phyloP scores from a whole-genome alignment of 176 grass and related monocot species.

The Carex pumila region DNA sequence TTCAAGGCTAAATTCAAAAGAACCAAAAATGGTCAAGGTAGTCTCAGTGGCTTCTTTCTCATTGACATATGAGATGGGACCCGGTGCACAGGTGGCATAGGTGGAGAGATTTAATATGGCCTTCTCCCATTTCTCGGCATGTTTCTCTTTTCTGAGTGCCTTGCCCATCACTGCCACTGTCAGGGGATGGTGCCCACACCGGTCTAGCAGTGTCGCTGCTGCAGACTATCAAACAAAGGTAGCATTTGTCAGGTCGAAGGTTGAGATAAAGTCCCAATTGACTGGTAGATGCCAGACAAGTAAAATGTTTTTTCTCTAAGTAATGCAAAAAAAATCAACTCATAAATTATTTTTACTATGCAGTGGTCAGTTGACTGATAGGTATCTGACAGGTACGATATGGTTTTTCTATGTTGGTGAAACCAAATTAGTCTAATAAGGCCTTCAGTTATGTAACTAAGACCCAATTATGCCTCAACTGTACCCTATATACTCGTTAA shows the following conservation, averaged over 20 bases:
- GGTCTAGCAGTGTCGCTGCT: constrained; percentile 46
- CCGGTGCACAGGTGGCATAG: constrained; percentile 63
- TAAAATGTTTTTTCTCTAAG: constrained; percentile 1
- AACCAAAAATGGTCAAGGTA: constrained; percentile 72
- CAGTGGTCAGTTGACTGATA: background rate
- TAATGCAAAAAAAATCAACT: background rate
- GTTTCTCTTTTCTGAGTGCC: constrained; percentile 72
- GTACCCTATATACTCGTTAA: background rate
- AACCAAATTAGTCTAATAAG: background rate
- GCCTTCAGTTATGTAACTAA: background rate
- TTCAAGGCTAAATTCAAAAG: constrained; percentile 86
- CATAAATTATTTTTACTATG: background rate
- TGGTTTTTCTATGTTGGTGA: background rate
- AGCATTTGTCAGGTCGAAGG: background rate
- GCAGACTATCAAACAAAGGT: constrained; percentile 24
- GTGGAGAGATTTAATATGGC: constrained; percentile 67
- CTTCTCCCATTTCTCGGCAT: constrained; percentile 65
- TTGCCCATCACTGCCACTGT: constrained; percentile 82
- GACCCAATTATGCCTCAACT: background rate
- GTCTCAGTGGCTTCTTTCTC: constrained; percentile 70
- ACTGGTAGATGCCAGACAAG: background rate
- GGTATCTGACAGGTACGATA: background rate
- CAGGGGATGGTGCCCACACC: constrained; percentile 71
- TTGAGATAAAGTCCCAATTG: background rate
- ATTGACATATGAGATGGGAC: constrained; percentile 73